A percentile compares a stretch with the other conserved stretches of the same genome.
These are phyloP conservation scores for Sphaerosporella brunnea DNA, from an alignment of 495 filamentous ascomycete genomes.

Conservation along the genomic window DNA sequence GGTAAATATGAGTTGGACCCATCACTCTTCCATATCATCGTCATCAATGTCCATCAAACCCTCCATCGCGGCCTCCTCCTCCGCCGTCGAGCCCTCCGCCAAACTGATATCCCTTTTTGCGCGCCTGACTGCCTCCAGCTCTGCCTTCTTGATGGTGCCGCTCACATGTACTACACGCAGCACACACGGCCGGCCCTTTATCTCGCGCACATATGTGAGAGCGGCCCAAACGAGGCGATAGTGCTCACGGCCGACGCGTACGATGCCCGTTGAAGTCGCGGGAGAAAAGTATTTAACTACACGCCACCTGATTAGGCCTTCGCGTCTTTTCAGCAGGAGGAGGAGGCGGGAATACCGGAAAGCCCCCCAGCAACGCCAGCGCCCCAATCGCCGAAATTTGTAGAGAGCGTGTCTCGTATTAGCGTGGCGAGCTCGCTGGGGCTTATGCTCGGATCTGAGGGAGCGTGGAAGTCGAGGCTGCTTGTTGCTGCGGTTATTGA, in stretches of 20 bases:
- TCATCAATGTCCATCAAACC: neutral
- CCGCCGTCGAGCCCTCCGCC: conserved; percentile 39
- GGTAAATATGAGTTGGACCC: too few relatives aligned
- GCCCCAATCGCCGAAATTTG: conserved; percentile 84
- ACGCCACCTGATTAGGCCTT: neutral
- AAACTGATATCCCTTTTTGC: conserved; percentile 49
- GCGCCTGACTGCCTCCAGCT: conserved; percentile 69
- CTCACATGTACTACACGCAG: conserved; percentile 80
- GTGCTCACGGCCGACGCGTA: conserved; percentile 58
- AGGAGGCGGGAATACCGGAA: conserved; percentile 32
- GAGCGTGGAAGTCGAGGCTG: conserved; percentile 13
- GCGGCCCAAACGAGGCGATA: conserved; percentile 81
- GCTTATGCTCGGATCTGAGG: conserved; percentile 34
- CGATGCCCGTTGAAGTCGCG: conserved; percentile 84
- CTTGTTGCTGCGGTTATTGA: conserved; percentile 19
- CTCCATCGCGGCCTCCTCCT: conserved; percentile 28
- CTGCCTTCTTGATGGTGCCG: conserved; percentile 80
- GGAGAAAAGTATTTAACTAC: conserved; percentile 65
- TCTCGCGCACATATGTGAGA: conserved; percentile 57
- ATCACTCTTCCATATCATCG: neutral
- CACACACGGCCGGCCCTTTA: conserved; percentile 47
- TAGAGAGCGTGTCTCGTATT: conserved; percentile 48
- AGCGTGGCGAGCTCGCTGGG: conserved; percentile 43
- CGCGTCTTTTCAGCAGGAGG: neutral
- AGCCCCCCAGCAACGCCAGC: conserved; percentile 50